phyloP scores from a whole-genome alignment of 164 flowering plant species.

The Chloranthus sessilifolius region DNA sequence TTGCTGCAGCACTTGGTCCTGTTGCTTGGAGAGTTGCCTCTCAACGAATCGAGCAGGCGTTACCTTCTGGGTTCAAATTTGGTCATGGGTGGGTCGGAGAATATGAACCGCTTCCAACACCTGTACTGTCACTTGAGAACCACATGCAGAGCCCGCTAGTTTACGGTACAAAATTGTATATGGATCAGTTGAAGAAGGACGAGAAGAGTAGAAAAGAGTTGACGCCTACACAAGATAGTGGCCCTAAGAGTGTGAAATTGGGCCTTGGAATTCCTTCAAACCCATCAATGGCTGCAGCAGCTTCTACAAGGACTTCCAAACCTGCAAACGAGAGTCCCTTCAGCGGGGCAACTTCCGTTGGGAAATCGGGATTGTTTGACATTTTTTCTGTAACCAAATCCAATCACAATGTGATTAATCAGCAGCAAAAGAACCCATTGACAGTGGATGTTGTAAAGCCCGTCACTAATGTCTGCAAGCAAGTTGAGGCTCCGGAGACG shows the following conservation, averaged over 20 bases:
- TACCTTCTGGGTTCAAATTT: constrained; percentile 64
- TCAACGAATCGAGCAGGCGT: constrained; percentile 61
- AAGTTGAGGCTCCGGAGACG: constrained; percentile 36
- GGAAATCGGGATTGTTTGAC: constrained; percentile 26
- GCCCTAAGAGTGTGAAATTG: constrained; percentile 2
- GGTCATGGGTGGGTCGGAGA: constrained; percentile 99
- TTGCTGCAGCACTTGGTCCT: constrained; percentile 89
- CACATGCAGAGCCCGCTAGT: constrained; percentile 25
- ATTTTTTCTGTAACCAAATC: not conserved
- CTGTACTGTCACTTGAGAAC: constrained; percentile 48
- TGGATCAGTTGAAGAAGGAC: constrained; percentile 21
- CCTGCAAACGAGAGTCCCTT: constrained; percentile 23
- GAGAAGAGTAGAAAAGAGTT: constrained; percentile 9
- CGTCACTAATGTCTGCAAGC: constrained; percentile 29
- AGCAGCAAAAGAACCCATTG: not conserved
- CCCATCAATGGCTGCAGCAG: constrained; percentile 4
- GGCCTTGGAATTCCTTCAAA: constrained; percentile 5
- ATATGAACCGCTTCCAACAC: constrained; percentile 74
- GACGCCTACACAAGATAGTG: constrained; percentile 4
- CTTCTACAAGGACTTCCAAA: constrained; percentile 12
- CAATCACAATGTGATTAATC: not conserved
- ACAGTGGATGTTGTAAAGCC: constrained; percentile 8
- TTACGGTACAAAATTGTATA: constrained; percentile 13
- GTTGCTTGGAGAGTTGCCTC: constrained; percentile 91
- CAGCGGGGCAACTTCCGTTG: constrained; percentile 25